Base-by-base conservation (phyloP, 805 yeast genomes). In the Candida jianshihensis region DNA sequence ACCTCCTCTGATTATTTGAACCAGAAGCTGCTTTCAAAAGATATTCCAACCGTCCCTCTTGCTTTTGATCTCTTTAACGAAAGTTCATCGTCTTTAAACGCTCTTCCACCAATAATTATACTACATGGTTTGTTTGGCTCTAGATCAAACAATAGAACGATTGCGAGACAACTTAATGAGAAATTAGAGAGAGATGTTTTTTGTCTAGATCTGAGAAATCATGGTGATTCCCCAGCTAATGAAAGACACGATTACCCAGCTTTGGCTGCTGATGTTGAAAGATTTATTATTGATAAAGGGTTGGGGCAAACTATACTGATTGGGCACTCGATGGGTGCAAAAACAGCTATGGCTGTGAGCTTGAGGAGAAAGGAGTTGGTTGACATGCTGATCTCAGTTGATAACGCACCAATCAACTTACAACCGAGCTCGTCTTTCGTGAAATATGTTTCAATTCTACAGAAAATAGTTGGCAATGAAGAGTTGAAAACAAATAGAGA, bases 291-390 rank as follows among this genome's bases (percentile, higher is more conserved):
- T 1, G 54, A 43, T 38, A 63, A 56, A 5, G 49, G 41, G 3
- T 41, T 57, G 16, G 53, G 51, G 11, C 68, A 71, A 34, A 81
- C 85, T 0, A 73, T 83, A n/a, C 40, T 83, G 15, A 61, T 83
- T 14, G 94, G 94, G 0, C 92, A 83, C 54, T 81, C 90, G 0
- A 81, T 85, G 92, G 98, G 98, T 6, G 98, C 95, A 5, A 89
- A 90, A 52, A 73, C 90, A 0, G 96, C 81, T 6, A 89, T 90
- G 97, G 88, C 92, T 0, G 65, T 83, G 5, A 80, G 86, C 0
- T 62, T 92, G 39, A 65, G 87, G 34, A 65, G 72, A 17, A 90
- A 89, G 0, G 71, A 73, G 1, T 47, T 78, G 10, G 77, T 79
- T 6, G 65, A 73, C 12, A 67, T 78, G 61, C 49, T 88, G 32